phyloP scores from a whole-genome alignment of 75 land plant species.

The Azolla pinnata region DNA sequence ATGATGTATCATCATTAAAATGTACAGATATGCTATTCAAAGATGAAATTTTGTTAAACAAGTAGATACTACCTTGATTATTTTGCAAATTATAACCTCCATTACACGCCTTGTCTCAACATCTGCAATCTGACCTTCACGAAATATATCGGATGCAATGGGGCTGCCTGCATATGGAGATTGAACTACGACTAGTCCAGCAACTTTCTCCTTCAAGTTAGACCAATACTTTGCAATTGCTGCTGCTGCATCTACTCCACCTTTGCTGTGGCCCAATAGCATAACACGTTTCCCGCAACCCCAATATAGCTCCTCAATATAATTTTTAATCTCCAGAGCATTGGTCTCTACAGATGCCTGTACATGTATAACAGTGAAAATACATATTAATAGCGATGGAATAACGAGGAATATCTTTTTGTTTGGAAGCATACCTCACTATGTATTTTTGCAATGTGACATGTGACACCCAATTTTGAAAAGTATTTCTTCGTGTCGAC shows the following conservation, averaged over 20 bases:
- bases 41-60: too few relatives aligned
- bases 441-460: conserved; percentile 91
- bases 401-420: neutral
- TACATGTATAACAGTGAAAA: conserved; percentile 9
- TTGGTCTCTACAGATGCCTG: conserved; percentile 97
- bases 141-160: conserved; percentile 85
- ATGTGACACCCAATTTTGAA: conserved; percentile 88
- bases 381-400: neutral
- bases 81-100: conserved; percentile 85
- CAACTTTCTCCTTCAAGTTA: conserved; percentile 87
- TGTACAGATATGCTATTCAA: too few relatives aligned
- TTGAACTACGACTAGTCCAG: conserved; percentile 84
- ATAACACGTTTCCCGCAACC: conserved; percentile 73
- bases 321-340: conserved; percentile 85
- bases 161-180: conserved; percentile 99
- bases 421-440: conserved; percentile 99
- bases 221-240: conserved; percentile 91
- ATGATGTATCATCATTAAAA: too few relatives aligned
- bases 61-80: conserved; percentile 92
- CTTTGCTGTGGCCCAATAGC: conserved; percentile 96
- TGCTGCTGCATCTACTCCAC: conserved; percentile 97
- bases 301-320: conserved; percentile 89
- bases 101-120: conserved; percentile 62
- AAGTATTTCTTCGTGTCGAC: conserved; percentile 68
- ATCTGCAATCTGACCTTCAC: conserved; percentile 98